Percentiles rank a stretch among this genome's conserved stretches.
These are phyloP conservation scores for Backusella psychrophila DNA, from an alignment of 192 early-diverging fungal genomes.

Conservation along the genomic window DNA sequence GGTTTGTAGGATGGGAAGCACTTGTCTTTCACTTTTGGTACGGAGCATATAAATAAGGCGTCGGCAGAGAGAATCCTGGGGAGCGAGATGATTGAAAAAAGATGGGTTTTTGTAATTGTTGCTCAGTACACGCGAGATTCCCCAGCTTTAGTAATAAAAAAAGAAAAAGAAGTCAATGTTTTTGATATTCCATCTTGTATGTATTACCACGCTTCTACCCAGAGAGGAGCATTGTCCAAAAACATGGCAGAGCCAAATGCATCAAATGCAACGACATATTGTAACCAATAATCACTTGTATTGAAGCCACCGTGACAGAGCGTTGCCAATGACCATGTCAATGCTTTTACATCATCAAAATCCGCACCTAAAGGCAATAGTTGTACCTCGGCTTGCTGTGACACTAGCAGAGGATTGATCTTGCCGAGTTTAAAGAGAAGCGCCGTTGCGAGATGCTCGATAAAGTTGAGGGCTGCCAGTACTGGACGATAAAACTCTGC, in stretches of 20 bases:
- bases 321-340: slow-evolving; percentile 28
- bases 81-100: slow-evolving; percentile 3
- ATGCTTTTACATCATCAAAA: background rate
- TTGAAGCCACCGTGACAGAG: slow-evolving; percentile 31
- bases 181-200: background rate
- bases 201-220: slow-evolving; percentile 22
- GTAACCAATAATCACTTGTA: background rate
- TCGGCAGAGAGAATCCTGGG: background rate
- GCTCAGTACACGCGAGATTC: slow-evolving; percentile 24
- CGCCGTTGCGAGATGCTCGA: background rate
- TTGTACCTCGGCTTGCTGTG: background rate
- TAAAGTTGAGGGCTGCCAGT: slow-evolving; percentile 5
- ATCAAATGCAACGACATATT: slow-evolving; percentile 20
- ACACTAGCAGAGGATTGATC: background rate
- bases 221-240: slow-evolving; percentile 11
- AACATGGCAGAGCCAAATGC: background rate
- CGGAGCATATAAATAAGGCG: background rate
- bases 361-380: background rate
- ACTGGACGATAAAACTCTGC: slow-evolving; percentile 4
- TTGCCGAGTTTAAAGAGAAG: background rate
- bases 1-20: slow-evolving; percentile 16
- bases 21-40: background rate
- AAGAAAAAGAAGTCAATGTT: background rate
- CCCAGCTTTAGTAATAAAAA: slow-evolving; percentile 17
- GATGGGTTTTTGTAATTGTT: slow-evolving; percentile 12